Percentiles rank a stretch among this genome's conserved stretches.
These are phyloP conservation scores for Geum urbanum DNA, from an alignment of 306 rosid genomes.

Conservation along the genomic window DNA sequence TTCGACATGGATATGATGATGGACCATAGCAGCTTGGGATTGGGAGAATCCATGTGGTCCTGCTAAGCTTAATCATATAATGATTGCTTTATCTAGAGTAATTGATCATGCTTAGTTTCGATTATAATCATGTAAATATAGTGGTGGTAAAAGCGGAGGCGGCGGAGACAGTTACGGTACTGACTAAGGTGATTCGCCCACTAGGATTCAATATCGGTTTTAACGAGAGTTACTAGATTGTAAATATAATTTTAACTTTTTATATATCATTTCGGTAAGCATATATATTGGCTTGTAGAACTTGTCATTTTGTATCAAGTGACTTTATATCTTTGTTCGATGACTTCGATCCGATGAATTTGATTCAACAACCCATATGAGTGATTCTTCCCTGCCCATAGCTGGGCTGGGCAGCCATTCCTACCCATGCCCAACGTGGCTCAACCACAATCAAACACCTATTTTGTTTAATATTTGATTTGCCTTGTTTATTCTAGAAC, in stretches of 20 bases:
- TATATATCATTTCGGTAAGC: background rate
- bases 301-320: background rate
- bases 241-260: conserved; percentile 31
- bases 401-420: too few species aligned
- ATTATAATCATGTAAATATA: conserved; percentile 11
- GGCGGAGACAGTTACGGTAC: conserved; percentile 29
- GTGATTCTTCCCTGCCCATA: too few species aligned
- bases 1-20: conserved; percentile 58
- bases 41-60: conserved; percentile 61
- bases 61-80: conserved; percentile 18
- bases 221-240: conserved; percentile 27
- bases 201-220: conserved; percentile 24
- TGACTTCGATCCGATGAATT: too few species aligned
- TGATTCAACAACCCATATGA: conserved; percentile 7
- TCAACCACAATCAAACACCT: too few species aligned
- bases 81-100: background rate
- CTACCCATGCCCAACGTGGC: too few species aligned
- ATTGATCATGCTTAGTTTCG: conserved; percentile 7
- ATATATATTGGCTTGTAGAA: conserved; percentile 20
- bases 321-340: background rate
- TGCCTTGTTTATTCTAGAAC: too few species aligned
- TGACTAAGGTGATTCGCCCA: conserved; percentile 56
- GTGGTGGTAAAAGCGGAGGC: conserved; percentile 44
- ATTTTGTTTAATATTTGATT: too few species aligned
- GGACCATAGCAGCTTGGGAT: conserved; percentile 42